These are phyloP conservation scores for Sporisorium scitamineum DNA, from an alignment of 1,284 basidiomycete species.

Conservation along the genomic window DNA sequence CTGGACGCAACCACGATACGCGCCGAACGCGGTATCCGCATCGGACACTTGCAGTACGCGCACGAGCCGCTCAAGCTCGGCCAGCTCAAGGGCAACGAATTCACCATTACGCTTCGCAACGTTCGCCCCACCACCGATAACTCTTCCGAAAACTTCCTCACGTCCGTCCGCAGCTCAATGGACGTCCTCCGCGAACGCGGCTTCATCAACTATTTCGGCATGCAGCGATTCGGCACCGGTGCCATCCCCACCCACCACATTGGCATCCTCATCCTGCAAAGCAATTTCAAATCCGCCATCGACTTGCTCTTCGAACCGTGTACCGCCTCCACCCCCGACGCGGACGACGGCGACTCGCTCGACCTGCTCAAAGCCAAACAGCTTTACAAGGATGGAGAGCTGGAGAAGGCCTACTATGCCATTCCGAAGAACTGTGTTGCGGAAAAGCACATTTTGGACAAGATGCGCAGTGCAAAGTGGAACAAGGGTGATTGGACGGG, in stretches of 20 bases:
- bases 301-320: slow-evolving; percentile 54
- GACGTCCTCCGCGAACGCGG: slow-evolving; percentile 84
- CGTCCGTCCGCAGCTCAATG: slow-evolving; percentile 80
- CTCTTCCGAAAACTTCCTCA: slow-evolving; percentile 5
- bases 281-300: slow-evolving; percentile 74
- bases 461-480: slow-evolving; percentile 74
- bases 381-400: slow-evolving; percentile 41
- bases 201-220: slow-evolving; percentile 99
- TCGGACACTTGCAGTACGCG: slow-evolving; percentile 88
- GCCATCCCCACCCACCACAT: slow-evolving; percentile 94
- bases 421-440: slow-evolving; percentile 92
- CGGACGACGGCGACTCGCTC: slow-evolving; percentile 39
- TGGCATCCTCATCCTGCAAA: slow-evolving; percentile 86
- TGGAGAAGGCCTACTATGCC: slow-evolving; percentile 78
- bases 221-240: slow-evolving; percentile 99
- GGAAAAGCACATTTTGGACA: slow-evolving; percentile 90
- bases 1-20: slow-evolving; percentile 36
- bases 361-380: slow-evolving; percentile 46
- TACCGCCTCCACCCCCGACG: slow-evolving; percentile 11
- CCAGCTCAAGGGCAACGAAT: slow-evolving; percentile 94
- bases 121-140: slow-evolving; percentile 55
- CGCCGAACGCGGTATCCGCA: slow-evolving; percentile 78
- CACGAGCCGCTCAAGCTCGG: slow-evolving; percentile 87
- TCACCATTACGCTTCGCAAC: slow-evolving; percentile 91
- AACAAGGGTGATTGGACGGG: slow-evolving; percentile 52